Conservation (phyloP, 768 basidiomycete genomes). For the Lactarius sp. region DNA sequence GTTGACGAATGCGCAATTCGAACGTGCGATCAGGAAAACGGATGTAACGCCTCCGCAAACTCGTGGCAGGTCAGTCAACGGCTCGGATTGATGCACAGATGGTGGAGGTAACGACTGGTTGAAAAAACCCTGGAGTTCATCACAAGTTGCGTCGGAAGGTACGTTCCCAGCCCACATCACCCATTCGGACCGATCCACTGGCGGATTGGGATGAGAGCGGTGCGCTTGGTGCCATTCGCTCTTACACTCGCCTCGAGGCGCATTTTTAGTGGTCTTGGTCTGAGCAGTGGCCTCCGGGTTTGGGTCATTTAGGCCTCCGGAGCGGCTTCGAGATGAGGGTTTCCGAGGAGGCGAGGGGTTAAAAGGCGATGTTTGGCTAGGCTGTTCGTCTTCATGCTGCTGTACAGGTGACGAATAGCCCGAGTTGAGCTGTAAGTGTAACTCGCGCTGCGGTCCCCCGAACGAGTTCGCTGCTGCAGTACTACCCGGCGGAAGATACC, state of each 20-base stretch:
- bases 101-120: slow-evolving; percentile 34
- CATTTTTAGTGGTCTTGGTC: slow-evolving; percentile 5
- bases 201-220: slow-evolving; percentile 61
- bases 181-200: slow-evolving; percentile 78
- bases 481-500: slow-evolving; percentile 39
- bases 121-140: slow-evolving; percentile 87
- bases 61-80: slow-evolving; percentile 18
- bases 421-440: slow-evolving; percentile 34
- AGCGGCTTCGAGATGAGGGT: not conserved
- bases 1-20: slow-evolving; percentile 92
- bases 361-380: slow-evolving; percentile 3
- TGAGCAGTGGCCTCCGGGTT: not conserved
- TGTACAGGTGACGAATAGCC: slow-evolving; percentile 28
- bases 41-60: slow-evolving; percentile 60
- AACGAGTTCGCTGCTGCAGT: slow-evolving; percentile 25
- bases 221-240: slow-evolving; percentile 32
- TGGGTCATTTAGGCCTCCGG: not conserved
- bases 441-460: slow-evolving; percentile 30
- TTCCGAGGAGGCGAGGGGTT: not conserved
- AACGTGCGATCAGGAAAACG: slow-evolving; percentile 92
- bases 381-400: slow-evolving; percentile 3
- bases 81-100: slow-evolving; percentile 5
- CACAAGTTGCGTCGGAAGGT: slow-evolving; percentile 72
- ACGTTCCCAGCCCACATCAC: slow-evolving; percentile 98
- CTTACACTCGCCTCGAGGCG: not conserved